Conservation (phyloP, 179 eudicot species). For the Spinacia oleracea region DNA sequence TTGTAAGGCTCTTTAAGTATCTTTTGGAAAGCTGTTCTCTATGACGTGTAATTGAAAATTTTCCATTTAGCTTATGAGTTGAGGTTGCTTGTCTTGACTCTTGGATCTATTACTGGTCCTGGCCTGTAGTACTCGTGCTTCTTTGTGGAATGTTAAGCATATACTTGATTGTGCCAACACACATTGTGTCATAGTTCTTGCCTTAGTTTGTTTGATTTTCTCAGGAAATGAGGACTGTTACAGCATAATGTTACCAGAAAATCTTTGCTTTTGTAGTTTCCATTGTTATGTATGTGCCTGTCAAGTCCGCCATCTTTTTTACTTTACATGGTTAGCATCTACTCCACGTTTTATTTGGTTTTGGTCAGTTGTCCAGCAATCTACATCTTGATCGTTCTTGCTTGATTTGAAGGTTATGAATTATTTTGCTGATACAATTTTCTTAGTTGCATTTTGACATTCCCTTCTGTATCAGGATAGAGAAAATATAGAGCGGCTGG, state of each 20-base stretch:
- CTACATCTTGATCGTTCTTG: background rate
- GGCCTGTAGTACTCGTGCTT: background rate
- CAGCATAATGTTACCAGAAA: background rate
- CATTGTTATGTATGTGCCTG: background rate
- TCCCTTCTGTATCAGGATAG: conserved; percentile 53
- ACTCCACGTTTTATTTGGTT: background rate
- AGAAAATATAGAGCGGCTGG: conserved; percentile 91
- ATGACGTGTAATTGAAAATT: background rate
- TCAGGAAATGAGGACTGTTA: background rate
- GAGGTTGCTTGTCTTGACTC: background rate
- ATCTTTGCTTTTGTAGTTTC: background rate
- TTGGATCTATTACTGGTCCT: background rate
- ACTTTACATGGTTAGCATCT: conserved; percentile 1
- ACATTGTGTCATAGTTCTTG: background rate
- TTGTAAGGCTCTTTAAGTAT: background rate
- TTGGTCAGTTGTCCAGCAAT: background rate
- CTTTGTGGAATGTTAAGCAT: background rate
- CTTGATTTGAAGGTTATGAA: background rate
- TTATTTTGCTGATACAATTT: background rate
- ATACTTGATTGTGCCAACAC: background rate
- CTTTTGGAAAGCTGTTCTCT: background rate
- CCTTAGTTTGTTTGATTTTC: background rate
- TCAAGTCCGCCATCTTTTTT: background rate
- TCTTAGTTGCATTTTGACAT: conserved; percentile 4
- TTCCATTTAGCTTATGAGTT: background rate